Evolutionary conservation across 1,139 yeast genomes (phyloP).

Genomic region (Geotrichum aggregatum): DNA sequence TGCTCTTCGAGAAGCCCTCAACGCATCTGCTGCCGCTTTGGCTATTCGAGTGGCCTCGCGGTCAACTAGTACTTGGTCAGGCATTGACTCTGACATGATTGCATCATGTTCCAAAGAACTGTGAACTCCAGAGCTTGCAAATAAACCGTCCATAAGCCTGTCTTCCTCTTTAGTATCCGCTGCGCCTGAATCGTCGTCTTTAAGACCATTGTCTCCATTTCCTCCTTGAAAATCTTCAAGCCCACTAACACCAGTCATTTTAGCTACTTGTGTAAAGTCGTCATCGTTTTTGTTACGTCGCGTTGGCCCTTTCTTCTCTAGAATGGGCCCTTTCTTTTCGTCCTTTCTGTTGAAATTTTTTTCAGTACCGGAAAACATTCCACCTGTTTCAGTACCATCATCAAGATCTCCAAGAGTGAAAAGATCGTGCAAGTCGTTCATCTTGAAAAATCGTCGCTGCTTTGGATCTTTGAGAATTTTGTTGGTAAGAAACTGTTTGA

Average conservation of each 20-base stretch:
- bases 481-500: conserved; percentile 89
- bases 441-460: conserved; percentile 86
- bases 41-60: conserved; percentile 78
- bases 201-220: conserved; percentile 33
- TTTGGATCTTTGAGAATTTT: conserved; percentile 94
- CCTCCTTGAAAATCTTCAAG: conserved; percentile 49
- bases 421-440: conserved; percentile 84
- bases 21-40: conserved; percentile 66
- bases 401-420: conserved; percentile 77
- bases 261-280: conserved; percentile 50
- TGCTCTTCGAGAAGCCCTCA: conserved; percentile 60
- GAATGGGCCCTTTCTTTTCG: conserved; percentile 34
- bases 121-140: conserved; percentile 69
- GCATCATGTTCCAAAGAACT: conserved; percentile 77
- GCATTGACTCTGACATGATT: conserved; percentile 55
- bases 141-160: conserved; percentile 68
- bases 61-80: conserved; percentile 57
- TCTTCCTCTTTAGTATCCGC: conserved; percentile 42
- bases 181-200: conserved; percentile 32
- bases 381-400: conserved; percentile 61
- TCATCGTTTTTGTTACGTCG: conserved; percentile 40
- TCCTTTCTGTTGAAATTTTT: conserved; percentile 35
- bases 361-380: conserved; percentile 56
- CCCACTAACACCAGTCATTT: conserved; percentile 53
- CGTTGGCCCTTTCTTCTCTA: conserved; percentile 31